These are phyloP conservation scores for Trifolium fragiferum DNA, from an alignment of 306 rosid species.

Conservation along the genomic window DNA sequence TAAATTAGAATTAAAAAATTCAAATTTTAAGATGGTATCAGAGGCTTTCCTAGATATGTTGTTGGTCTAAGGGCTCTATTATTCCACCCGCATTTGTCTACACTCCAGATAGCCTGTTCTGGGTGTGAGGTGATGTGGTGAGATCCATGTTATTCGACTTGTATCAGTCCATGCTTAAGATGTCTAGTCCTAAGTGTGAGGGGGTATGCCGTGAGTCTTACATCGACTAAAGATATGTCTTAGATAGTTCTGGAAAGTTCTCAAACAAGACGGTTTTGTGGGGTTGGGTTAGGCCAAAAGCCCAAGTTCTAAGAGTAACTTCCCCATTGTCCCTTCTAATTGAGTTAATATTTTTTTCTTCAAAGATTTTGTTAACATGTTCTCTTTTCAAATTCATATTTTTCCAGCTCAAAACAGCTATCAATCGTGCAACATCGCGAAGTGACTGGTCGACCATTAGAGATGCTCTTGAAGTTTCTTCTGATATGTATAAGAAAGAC, in stretches of 20 bases:
- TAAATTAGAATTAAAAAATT: not conserved
- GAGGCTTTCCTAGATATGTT: not conserved
- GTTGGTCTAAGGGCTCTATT: not conserved
- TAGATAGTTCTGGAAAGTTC: slow-evolving; percentile 8
- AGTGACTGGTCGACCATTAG: slow-evolving; percentile 82
- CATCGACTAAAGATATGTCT: not conserved
- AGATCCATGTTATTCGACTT: not conserved
- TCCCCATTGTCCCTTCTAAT: not conserved
- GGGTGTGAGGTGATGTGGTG: not conserved
- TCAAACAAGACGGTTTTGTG: not conserved
- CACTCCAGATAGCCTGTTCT: not conserved
- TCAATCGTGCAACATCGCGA: slow-evolving; percentile 87
- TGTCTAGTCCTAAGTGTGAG: not conserved
- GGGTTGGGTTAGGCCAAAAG: not conserved
- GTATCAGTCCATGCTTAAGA: not conserved
- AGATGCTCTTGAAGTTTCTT: slow-evolving; percentile 98
- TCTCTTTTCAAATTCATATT: slow-evolving; percentile 36
- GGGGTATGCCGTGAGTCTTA: not conserved
- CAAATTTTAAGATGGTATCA: not conserved
- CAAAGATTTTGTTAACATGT: slow-evolving; percentile 6
- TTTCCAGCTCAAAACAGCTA: slow-evolving; percentile 92
- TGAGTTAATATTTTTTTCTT: slow-evolving; percentile 3
- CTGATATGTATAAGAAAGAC: slow-evolving; percentile 92
- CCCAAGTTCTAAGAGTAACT: slow-evolving; percentile 3
- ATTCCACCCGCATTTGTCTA: not conserved